A percentile compares a stretch with the other conserved stretches of the same genome.
phyloP scores from a whole-genome alignment of 2,329 filamentous ascomycete genomes.

The Juglanconis oblonga region DNA sequence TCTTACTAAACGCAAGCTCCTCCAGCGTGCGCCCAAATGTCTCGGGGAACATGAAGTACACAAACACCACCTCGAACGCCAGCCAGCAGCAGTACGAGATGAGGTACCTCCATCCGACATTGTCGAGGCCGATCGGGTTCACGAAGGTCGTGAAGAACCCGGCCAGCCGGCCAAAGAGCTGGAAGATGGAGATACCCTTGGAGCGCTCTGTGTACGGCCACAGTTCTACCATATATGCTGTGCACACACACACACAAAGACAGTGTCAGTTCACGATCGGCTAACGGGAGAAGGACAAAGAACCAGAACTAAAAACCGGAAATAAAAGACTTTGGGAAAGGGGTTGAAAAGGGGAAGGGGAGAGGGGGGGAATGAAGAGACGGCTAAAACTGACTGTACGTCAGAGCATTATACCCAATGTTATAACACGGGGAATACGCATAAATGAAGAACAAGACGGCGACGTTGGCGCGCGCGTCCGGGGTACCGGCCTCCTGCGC shows the following conservation, averaged over 20 bases:
- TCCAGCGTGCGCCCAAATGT: conserved; percentile 27
- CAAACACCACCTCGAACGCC: conserved; percentile 24
- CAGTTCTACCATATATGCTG: conserved; percentile 31
- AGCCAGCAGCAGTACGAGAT: conserved; percentile 32
- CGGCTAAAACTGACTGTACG: conserved; percentile 47
- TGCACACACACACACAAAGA: not conserved
- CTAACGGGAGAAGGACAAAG: not conserved
- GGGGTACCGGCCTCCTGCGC: conserved; percentile 25
- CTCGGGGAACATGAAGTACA: conserved; percentile 28
- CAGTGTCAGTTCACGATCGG: not conserved
- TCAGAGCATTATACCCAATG: conserved; percentile 64
- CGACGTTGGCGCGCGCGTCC: conserved; percentile 33
- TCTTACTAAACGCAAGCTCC: conserved; percentile 27
- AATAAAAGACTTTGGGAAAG: too few species aligned
- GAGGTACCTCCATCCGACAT: conserved; percentile 29
- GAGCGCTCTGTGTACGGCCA: conserved; percentile 30
- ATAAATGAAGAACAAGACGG: conserved; percentile 58
- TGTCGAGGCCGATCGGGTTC: conserved; percentile 29
- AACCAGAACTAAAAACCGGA: not conserved
- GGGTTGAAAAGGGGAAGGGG: too few species aligned
- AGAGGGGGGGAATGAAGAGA: too few species aligned
- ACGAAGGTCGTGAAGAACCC: conserved; percentile 31
- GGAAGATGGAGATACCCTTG: conserved; percentile 31
- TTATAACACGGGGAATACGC: conserved; percentile 60
- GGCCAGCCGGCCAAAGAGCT: conserved; percentile 29